Conservation (phyloP, 257 asterid species). For the Pogostemon cablin region DNA sequence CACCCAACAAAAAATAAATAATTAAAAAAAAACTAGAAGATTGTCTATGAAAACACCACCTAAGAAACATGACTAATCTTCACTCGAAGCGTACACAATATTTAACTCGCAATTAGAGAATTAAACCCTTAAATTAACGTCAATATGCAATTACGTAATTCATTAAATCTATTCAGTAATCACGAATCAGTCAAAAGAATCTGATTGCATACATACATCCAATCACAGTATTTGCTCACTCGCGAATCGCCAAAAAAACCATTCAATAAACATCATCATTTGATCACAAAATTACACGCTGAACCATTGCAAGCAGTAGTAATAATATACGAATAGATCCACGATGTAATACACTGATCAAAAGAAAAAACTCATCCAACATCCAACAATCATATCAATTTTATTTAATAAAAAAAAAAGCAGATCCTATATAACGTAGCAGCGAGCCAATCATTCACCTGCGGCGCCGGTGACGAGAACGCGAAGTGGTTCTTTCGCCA, state of each 20-base stretch:
- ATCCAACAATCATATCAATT: background rate
- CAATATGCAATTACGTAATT: background rate
- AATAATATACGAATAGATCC: slow-evolving; percentile 1
- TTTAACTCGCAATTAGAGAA: background rate
- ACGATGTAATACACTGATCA: background rate
- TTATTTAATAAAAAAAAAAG: background rate
- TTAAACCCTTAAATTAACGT: background rate
- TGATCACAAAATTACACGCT: background rate
- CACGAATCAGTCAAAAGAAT: background rate
- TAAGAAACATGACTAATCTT: background rate
- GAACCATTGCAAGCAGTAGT: background rate
- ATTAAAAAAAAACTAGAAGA: background rate
- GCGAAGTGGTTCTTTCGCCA: slow-evolving; percentile 46
- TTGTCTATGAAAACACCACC: background rate
- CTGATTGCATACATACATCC: background rate
- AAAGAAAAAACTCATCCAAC: background rate
- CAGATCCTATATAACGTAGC: background rate
- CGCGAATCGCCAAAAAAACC: background rate
- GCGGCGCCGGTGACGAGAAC: slow-evolving; percentile 55
- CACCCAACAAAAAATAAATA: background rate
- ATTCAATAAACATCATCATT: background rate
- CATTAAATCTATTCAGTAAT: background rate
- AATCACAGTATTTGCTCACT: background rate
- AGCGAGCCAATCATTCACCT: slow-evolving; percentile 22
- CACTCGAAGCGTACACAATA: background rate